Evolutionary conservation across 202 grass and related monocot genomes (phyloP), one percentile per base, ranked within the genome.

Genomic region (Thinopyrum obtusiflorum): DNA sequence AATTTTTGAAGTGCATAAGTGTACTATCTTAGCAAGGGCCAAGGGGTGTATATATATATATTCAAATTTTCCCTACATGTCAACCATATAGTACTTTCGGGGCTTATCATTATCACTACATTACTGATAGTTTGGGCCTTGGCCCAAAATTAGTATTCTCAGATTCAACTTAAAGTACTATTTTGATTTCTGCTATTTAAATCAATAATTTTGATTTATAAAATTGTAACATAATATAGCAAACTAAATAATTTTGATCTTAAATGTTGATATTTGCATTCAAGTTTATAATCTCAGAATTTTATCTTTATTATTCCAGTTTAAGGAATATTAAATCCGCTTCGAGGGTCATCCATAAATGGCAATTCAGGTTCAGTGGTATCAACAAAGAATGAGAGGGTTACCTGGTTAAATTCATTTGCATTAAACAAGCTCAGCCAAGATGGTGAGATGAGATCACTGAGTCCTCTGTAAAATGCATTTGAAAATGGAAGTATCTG

Each of bases 341-440:
- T 85, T 39, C 4, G 3, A 33, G 29, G 9, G 29, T 32, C 23
- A 74, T 35, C 62, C 24, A 37, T 42, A 11, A 72, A 62, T 24
- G 1, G 63, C 6, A 63, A 51, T 51, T 18, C 11, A 51, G 24
- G 69, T 74, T 71, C 23, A 18, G 36, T 62, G 78, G 39, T 80
- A 75, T 90, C 47, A 28, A 76, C 44, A 72, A 42, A 49, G 15
- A 20, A 29, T 57, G 47, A 46, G 40, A 36, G 23, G 79, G 61
- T 83, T 91, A 98, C 96, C 96, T 98, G 96, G 86, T 95, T 98
- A 83, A 98, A 98, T 92, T 98, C 96, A 92, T 95, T 98, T 86
- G 96, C 93, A 89, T 98, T 98, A 78, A 98, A 98, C 87, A 98
- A 92, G 66, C 84, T 92, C 75, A 98, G 86, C 96, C 93, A 98